phyloP scores from a whole-genome alignment of 2,329 filamentous ascomycete genomes.

The Talaromyces funiculosus region DNA sequence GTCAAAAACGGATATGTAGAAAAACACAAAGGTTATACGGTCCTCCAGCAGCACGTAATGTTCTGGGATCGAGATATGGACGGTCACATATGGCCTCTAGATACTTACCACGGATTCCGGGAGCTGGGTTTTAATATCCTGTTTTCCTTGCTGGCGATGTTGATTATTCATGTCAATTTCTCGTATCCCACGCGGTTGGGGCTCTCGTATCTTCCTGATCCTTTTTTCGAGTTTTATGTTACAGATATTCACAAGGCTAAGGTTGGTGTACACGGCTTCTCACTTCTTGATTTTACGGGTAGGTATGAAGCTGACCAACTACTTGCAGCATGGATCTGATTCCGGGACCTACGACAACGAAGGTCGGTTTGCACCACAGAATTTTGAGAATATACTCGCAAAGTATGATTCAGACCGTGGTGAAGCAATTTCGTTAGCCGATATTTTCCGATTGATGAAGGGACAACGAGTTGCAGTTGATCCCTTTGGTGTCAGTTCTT shows the following conservation, averaged over 20 bases:
- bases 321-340: conserved; percentile 29
- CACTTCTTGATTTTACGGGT: background rate
- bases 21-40: conserved; percentile 16
- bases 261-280: conserved; percentile 14
- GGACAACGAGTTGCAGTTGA: conserved; percentile 25
- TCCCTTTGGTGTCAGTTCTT: conserved; percentile 33
- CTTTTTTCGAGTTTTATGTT: conserved; percentile 36
- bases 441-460: conserved; percentile 24
- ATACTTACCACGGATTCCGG: conserved; percentile 37
- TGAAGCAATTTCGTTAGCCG: conserved; percentile 32
- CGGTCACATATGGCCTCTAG: conserved; percentile 35
- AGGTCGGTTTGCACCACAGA: conserved; percentile 42
- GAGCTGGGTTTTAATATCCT: conserved; percentile 21
- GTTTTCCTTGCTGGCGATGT: conserved; percentile 34
- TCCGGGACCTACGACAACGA: conserved; percentile 42
- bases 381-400: conserved; percentile 45
- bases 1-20: background rate
- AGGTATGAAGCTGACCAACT: background rate
- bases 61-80: conserved; percentile 43
- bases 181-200: conserved; percentile 42
- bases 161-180: conserved; percentile 40
- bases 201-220: conserved; percentile 32
- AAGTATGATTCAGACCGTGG: conserved; percentile 40
- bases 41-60: conserved; percentile 38
- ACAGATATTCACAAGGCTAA: conserved; percentile 40